Conservation (phyloP, 2,329 filamentous ascomycete genomes). For the Ophiostoma himal-ulmi region DNA sequence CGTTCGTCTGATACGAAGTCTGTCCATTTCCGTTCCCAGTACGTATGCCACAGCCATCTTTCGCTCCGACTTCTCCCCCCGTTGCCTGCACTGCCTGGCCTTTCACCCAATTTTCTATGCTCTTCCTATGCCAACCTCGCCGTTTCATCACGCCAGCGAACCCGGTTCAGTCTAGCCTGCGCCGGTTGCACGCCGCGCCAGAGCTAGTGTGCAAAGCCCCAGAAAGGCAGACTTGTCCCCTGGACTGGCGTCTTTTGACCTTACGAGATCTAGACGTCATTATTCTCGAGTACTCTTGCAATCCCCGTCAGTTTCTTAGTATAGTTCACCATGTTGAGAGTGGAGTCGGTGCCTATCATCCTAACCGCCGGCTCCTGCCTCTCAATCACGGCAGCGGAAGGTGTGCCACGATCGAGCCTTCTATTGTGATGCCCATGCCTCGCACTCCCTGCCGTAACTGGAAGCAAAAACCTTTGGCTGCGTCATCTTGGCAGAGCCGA, state of each 20-base stretch:
- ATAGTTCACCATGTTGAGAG: neutral
- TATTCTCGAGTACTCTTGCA: neutral
- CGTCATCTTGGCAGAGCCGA: neutral
- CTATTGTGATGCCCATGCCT: neutral
- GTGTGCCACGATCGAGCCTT: neutral
- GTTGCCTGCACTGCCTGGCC: neutral
- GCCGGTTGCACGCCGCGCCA: constrained; percentile 6
- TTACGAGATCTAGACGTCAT: neutral
- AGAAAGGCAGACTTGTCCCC: neutral
- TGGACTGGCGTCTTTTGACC: too few relatives aligned
- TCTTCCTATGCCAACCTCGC: neutral
- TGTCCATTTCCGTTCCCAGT: neutral
- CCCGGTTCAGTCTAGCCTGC: neutral
- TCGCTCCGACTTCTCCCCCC: neutral
- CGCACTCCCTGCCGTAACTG: neutral
- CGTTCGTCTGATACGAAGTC: neutral
- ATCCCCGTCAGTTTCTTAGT: neutral
- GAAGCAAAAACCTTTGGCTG: neutral
- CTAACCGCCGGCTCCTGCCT: neutral
- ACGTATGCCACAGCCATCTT: neutral
- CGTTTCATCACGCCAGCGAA: neutral
- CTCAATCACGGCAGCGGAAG: neutral
- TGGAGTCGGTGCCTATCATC: neutral
- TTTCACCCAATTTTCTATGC: neutral
- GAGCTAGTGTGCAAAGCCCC: neutral